Evolutionary conservation across 805 yeast species (phyloP).

Genomic region (Ogataea trehaloabstinens): DNA sequence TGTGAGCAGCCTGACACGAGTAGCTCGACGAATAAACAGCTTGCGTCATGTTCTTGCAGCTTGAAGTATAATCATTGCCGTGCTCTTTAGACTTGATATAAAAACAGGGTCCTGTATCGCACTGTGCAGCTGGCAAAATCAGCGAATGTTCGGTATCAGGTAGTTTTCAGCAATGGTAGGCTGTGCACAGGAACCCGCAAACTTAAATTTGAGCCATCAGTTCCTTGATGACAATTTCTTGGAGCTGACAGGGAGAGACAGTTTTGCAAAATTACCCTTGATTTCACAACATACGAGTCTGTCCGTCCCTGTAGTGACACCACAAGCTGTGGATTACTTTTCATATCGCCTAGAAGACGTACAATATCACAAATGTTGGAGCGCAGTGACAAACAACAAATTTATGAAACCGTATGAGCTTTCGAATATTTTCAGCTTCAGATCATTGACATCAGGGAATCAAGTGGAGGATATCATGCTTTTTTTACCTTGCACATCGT

Average conservation of each 20-base stretch:
- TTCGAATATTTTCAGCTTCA: conserved; percentile 26
- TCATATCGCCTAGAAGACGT: conserved; percentile 34
- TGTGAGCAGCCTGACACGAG: too few species aligned
- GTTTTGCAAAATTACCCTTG: conserved; percentile 25
- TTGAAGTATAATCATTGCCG: too few species aligned
- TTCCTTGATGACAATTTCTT: conserved; percentile 32
- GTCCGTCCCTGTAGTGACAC: conserved; percentile 14
- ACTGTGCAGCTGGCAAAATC: too few species aligned
- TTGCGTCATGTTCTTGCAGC: too few species aligned
- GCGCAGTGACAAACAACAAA: conserved; percentile 34
- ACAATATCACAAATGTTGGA: conserved; percentile 42
- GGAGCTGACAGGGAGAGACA: conserved; percentile 17
- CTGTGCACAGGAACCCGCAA: conserved; percentile 2
- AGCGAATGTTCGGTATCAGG: too few species aligned
- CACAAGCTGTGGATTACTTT: conserved; percentile 40
- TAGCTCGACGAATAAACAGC: too few species aligned
- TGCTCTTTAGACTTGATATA: too few species aligned
- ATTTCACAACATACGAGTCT: conserved; percentile 17
- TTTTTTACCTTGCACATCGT: conserved; percentile 34
- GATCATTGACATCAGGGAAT: conserved; percentile 19
- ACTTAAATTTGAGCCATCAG: conserved; percentile 26
- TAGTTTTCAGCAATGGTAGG: not conserved
- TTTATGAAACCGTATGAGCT: conserved; percentile 34
- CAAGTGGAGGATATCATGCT: conserved; percentile 34
- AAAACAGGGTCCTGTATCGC: too few species aligned